These are phyloP conservation scores for Fusarium irregulare DNA, from an alignment of 2,329 filamentous ascomycete species.

Conservation along the genomic window DNA sequence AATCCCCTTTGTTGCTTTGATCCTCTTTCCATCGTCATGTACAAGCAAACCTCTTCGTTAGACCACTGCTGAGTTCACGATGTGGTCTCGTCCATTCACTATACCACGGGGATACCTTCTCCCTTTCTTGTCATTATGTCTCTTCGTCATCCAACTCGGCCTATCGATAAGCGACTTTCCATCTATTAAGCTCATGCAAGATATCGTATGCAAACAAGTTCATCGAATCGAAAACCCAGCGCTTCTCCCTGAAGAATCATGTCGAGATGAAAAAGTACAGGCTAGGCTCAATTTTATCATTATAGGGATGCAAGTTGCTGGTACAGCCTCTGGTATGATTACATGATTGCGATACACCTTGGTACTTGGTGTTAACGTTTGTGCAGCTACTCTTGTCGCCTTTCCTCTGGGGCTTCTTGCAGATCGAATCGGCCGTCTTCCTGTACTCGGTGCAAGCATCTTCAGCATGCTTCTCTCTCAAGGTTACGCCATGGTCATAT, in stretches of 20 bases:
- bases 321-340: slow-evolving; percentile 32
- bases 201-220: slow-evolving; percentile 41
- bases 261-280: slow-evolving; percentile 38
- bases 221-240: neutral
- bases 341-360: neutral
- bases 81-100: slow-evolving; percentile 25
- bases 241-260: slow-evolving; percentile 34
- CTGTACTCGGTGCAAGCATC: slow-evolving; percentile 42
- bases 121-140: slow-evolving; percentile 35
- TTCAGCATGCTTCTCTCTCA: slow-evolving; percentile 42
- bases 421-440: slow-evolving; percentile 42
- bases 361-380: neutral
- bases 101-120: slow-evolving; percentile 32
- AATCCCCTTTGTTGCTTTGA: neutral
- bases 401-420: slow-evolving; percentile 40
- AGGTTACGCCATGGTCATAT: slow-evolving; percentile 36
- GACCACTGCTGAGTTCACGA: slow-evolving; percentile 4
- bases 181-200: slow-evolving; percentile 40
- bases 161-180: slow-evolving; percentile 42
- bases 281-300: slow-evolving; percentile 37
- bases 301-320: slow-evolving; percentile 38
- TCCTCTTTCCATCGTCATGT: neutral
- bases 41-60: neutral
- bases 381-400: slow-evolving; percentile 37
- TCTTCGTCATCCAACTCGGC: slow-evolving; percentile 44